phyloP scores from a whole-genome alignment of 768 basidiomycete species.

The Gautieria morchelliformis region DNA sequence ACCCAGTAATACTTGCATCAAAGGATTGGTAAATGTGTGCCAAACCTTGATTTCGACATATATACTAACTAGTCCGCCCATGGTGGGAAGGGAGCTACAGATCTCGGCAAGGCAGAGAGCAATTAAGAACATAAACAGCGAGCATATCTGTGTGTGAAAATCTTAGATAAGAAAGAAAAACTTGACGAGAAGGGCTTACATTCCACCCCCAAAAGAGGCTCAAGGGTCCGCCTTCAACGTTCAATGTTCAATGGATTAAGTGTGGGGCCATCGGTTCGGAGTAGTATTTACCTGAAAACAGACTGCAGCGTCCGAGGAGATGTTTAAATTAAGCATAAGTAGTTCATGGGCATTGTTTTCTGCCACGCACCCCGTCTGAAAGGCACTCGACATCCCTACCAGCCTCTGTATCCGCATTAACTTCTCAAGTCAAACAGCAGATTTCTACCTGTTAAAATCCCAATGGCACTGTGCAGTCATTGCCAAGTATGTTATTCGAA shows the following conservation, averaged over 20 bases:
- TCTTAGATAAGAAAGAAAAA: not conserved
- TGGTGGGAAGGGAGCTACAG: slow-evolving; percentile 47
- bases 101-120: slow-evolving; percentile 49
- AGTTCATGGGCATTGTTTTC: not conserved
- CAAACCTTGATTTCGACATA: not conserved
- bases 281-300: slow-evolving; percentile 2
- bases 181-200: slow-evolving; percentile 21
- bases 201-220: slow-evolving; percentile 60
- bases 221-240: slow-evolving; percentile 39
- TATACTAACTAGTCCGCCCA: slow-evolving; percentile 34
- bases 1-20: slow-evolving; percentile 45
- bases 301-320: not conserved
- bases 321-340: no score
- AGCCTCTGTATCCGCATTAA: not conserved
- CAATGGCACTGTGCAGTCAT: slow-evolving; percentile 31
- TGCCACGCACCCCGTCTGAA: slow-evolving; percentile 35
- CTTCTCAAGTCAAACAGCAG: not conserved
- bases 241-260: no score
- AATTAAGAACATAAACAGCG: slow-evolving; percentile 48
- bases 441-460: slow-evolving; percentile 42
- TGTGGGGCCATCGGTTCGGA: no score
- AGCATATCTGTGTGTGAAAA: slow-evolving; percentile 34
- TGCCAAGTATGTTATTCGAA: not conserved
- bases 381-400: slow-evolving; percentile 28
- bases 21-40: no score